A percentile compares a stretch with the other conserved stretches of the same genome.
Evolutionary conservation across 805 yeast species (phyloP).

Genomic region (Hagleromyces aurorensis): DNA sequence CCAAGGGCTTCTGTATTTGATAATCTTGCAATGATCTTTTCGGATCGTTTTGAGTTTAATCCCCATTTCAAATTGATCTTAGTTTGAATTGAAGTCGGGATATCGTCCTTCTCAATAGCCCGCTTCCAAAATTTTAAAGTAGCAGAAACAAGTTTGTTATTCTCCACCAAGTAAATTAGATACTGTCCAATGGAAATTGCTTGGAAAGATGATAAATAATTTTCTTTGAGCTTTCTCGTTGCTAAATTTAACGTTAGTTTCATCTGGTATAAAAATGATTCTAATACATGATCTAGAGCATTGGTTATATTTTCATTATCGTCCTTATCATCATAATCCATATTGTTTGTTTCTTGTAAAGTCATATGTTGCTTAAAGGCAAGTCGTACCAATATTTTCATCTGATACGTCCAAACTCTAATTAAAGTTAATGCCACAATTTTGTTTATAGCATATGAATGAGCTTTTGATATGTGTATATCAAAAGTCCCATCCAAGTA

Average conservation of each 20-base stretch:
- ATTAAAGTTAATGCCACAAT: conserved; percentile 8
- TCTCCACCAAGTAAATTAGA: conserved; percentile 10
- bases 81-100: conserved; percentile 8
- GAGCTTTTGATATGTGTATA: conserved; percentile 1
- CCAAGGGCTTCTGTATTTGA: conserved; percentile 8
- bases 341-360: conserved; percentile 3
- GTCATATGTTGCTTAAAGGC: conserved; percentile 9
- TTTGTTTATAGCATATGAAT: conserved; percentile 9
- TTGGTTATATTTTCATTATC: background rate
- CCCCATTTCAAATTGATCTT: conserved; percentile 20
- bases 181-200: conserved; percentile 11
- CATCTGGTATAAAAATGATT: conserved; percentile 7
- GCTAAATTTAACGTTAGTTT: conserved; percentile 3
- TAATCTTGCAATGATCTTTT: conserved; percentile 7
- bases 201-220: conserved; percentile 11
- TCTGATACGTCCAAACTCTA: conserved; percentile 11
- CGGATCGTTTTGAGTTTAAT: conserved; percentile 7
- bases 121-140: conserved; percentile 11
- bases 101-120: conserved; percentile 5
- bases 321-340: background rate
- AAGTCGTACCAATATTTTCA: conserved; percentile 8
- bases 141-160: conserved; percentile 3
- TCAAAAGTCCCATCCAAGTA: conserved; percentile 9
- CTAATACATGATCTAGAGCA: background rate
- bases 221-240: conserved; percentile 3